phyloP scores from a whole-genome alignment of 2,329 filamentous ascomycete species.

The Penicillium sp. region DNA sequence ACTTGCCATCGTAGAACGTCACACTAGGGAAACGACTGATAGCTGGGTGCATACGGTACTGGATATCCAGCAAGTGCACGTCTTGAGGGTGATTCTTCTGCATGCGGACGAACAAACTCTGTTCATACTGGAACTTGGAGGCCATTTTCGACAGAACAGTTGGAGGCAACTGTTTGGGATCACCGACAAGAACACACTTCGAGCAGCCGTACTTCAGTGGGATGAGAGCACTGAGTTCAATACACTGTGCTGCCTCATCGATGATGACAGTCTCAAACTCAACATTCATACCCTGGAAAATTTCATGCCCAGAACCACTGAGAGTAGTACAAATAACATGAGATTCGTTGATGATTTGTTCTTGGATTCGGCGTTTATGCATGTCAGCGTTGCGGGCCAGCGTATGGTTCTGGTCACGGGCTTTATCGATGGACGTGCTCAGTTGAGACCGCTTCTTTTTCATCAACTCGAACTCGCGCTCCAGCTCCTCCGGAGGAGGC shows the following conservation, averaged over 20 bases:
- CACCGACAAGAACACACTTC: slow-evolving; percentile 95
- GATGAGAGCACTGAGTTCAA: slow-evolving; percentile 93
- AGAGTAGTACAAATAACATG: slow-evolving; percentile 94
- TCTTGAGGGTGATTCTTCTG: slow-evolving; percentile 85
- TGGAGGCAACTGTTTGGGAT: slow-evolving; percentile 94
- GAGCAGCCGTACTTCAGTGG: slow-evolving; percentile 95
- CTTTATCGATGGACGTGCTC: slow-evolving; percentile 78
- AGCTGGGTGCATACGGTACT: slow-evolving; percentile 98
- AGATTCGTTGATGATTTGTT: slow-evolving; percentile 84
- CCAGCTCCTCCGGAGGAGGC: slow-evolving; percentile 51
- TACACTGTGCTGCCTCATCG: slow-evolving; percentile 96
- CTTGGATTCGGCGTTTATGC: slow-evolving; percentile 77
- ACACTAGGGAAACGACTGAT: slow-evolving; percentile 88
- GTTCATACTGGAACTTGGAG: slow-evolving; percentile 89
- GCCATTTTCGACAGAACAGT: slow-evolving; percentile 94
- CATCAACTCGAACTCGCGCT: slow-evolving; percentile 73
- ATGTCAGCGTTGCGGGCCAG: slow-evolving; percentile 82
- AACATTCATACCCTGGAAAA: slow-evolving; percentile 90
- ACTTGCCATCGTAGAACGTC: slow-evolving; percentile 85
- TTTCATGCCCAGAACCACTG: slow-evolving; percentile 93
- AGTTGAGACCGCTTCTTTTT: slow-evolving; percentile 74
- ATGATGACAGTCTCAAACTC: slow-evolving; percentile 99
- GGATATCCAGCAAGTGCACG: slow-evolving; percentile 91
- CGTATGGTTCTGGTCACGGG: slow-evolving; percentile 81
- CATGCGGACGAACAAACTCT: slow-evolving; percentile 98